These are phyloP conservation scores for Gastrolobium bilobum DNA, from an alignment of 306 rosid genomes.

Conservation along the genomic window DNA sequence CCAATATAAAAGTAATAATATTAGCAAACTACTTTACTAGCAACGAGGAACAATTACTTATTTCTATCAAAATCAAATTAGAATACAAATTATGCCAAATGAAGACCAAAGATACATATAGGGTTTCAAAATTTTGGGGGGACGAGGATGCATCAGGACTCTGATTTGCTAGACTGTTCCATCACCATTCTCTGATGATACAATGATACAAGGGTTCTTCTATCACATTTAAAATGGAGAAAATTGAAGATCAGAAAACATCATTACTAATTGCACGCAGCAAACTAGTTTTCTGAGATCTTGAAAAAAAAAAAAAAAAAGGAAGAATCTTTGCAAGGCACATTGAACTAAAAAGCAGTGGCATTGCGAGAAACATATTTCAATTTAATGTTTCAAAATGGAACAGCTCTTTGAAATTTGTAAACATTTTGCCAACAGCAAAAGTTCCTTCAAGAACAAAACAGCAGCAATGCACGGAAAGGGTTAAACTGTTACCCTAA, in stretches of 20 bases:
- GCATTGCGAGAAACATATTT: background rate
- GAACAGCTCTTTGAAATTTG: constrained; percentile 18
- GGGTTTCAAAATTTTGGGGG: background rate
- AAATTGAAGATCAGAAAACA: constrained; percentile 3
- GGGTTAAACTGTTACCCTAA: constrained; percentile 9
- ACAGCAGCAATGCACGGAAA: background rate
- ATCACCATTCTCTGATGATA: background rate
- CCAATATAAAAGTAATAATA: background rate
- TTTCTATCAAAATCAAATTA: background rate
- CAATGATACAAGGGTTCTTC: background rate
- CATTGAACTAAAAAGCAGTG: constrained; percentile 1
- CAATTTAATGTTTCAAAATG: background rate
- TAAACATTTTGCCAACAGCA: constrained; percentile 5
- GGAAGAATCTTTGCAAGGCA: background rate
- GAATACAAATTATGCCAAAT: background rate
- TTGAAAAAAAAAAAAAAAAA: background rate
- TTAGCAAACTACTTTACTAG: background rate
- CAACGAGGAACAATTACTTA: background rate
- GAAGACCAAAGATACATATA: background rate
- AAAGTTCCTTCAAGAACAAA: constrained; percentile 12
- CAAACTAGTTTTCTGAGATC: constrained; percentile 5
- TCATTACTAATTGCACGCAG: background rate
- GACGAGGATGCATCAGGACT: constrained; percentile 11
- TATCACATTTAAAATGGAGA: constrained; percentile 5
- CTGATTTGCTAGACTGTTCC: constrained; percentile 8